Evolutionary conservation across 2,329 filamentous ascomycete species (phyloP).

Genomic region (Fusarium piperis): DNA sequence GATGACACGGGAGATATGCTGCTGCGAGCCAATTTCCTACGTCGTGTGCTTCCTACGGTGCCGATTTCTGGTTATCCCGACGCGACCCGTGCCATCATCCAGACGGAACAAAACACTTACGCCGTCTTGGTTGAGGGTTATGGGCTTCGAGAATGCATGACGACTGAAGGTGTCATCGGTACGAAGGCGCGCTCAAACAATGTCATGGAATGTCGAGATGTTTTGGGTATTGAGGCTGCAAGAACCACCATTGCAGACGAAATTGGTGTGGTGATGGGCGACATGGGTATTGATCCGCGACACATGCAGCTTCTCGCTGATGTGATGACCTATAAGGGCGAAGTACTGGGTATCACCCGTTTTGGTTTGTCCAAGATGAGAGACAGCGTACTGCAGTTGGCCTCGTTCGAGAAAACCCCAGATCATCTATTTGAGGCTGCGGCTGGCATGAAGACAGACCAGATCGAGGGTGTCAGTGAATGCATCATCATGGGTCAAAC

Average conservation of each 20-base stretch:
- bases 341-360: conserved; percentile 94
- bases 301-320: conserved; percentile 98
- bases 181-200: conserved; percentile 80
- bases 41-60: conserved; percentile 82
- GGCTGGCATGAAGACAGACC: conserved; percentile 88
- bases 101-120: conserved; percentile 76
- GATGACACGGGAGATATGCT: conserved; percentile 64
- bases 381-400: conserved; percentile 91
- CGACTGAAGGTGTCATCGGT: conserved; percentile 88
- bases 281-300: conserved; percentile 95
- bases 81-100: conserved; percentile 86
- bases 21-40: conserved; percentile 84
- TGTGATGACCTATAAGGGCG: conserved; percentile 99
- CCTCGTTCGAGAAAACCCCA: conserved; percentile 97
- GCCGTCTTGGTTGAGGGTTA: conserved; percentile 94
- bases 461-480: conserved; percentile 92
- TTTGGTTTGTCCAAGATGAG: conserved; percentile 97
- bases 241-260: conserved; percentile 88
- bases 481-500: conserved; percentile 99
- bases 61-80: conserved; percentile 90
- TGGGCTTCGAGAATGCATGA: conserved; percentile 89
- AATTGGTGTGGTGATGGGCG: conserved; percentile 88
- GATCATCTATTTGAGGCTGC: conserved; percentile 97
- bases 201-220: conserved; percentile 86
- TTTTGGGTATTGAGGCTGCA: conserved; percentile 95